Conservation (phyloP, 192 early-diverging fungal species). For the Podila verticillata region DNA sequence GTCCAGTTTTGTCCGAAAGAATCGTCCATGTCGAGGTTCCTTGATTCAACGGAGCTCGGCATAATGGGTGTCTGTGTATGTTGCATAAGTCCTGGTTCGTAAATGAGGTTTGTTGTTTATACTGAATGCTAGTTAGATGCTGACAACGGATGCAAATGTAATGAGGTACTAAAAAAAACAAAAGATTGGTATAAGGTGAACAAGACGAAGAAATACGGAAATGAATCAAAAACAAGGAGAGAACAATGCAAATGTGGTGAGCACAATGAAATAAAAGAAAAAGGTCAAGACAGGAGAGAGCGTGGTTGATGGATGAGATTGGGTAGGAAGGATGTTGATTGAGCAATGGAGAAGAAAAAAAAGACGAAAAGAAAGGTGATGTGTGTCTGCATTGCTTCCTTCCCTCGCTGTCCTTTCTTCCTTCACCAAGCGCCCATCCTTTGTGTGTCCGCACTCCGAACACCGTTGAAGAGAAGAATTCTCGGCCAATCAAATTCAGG, state of each 20-base stretch:
- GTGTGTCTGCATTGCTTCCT: background rate
- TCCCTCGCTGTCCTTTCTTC: background rate
- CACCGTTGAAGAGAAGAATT: background rate
- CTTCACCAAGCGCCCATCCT: background rate
- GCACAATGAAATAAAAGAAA: too few relatives aligned
- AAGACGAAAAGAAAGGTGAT: constrained; percentile 1
- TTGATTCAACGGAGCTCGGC: background rate
- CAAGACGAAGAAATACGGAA: background rate
- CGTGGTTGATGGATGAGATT: background rate
- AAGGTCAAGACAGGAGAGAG: background rate
- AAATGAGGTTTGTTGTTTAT: too few relatives aligned
- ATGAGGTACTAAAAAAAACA: background rate
- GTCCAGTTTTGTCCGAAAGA: background rate
- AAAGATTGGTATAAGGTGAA: background rate
- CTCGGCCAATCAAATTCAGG: background rate
- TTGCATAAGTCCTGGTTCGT: too few relatives aligned
- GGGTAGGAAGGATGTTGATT: background rate
- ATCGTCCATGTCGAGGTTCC: background rate
- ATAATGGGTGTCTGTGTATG: too few relatives aligned
- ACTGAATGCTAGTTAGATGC: background rate
- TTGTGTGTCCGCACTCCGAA: background rate
- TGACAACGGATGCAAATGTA: background rate
- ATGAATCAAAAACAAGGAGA: background rate
- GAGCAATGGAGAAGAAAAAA: background rate
- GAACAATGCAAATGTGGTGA: background rate